Percentiles rank a stretch among this genome's conserved stretches.
phyloP scores from a whole-genome alignment of 2,329 filamentous ascomycete species.

The Lasiodiplodia hormozganensis region DNA sequence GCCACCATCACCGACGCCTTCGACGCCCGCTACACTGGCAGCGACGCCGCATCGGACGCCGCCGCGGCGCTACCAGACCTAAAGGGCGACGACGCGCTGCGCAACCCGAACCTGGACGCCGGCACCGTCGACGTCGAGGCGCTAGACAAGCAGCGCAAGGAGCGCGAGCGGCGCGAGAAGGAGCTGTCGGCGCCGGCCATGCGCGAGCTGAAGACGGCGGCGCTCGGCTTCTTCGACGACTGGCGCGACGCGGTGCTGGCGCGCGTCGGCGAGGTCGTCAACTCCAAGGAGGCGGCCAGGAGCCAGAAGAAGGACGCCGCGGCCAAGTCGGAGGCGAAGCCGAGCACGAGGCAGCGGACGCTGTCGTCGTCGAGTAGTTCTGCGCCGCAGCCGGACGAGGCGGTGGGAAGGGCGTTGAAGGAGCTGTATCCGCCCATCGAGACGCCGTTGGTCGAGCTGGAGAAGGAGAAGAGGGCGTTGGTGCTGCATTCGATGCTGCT shows the following conservation, averaged over 20 bases:
- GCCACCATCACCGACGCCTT: conserved; percentile 47
- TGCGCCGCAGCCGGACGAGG: conserved; percentile 33
- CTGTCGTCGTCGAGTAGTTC: conserved; percentile 34
- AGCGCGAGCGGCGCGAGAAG: conserved; percentile 51
- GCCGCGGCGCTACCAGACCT: conserved; percentile 32
- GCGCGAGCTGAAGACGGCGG: conserved; percentile 72
- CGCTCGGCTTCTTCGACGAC: conserved; percentile 75
- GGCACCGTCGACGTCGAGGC: conserved; percentile 34
- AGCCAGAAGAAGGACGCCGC: conserved; percentile 40
- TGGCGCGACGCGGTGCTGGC: conserved; percentile 77
- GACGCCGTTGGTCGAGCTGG: conserved; percentile 60
- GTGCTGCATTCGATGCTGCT: conserved; percentile 76
- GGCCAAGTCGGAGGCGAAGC: conserved; percentile 29
- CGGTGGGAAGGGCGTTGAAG: conserved; percentile 39
- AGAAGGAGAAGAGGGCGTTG: conserved; percentile 67
- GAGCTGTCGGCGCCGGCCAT: conserved; percentile 61
- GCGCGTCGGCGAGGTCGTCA: conserved; percentile 72
- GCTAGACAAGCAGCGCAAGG: conserved; percentile 34
- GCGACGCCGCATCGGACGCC: conserved; percentile 34
- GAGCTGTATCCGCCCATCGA: conserved; percentile 49
- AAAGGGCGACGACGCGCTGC: conserved; percentile 37
- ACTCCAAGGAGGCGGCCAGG: conserved; percentile 42
- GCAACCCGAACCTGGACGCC: conserved; percentile 31
- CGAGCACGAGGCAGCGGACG: conserved; percentile 29
- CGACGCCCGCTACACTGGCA: conserved; percentile 38